Evolutionary conservation across 208 protist genomes (phyloP).

Genomic region (Leishmania braziliensis): DNA sequence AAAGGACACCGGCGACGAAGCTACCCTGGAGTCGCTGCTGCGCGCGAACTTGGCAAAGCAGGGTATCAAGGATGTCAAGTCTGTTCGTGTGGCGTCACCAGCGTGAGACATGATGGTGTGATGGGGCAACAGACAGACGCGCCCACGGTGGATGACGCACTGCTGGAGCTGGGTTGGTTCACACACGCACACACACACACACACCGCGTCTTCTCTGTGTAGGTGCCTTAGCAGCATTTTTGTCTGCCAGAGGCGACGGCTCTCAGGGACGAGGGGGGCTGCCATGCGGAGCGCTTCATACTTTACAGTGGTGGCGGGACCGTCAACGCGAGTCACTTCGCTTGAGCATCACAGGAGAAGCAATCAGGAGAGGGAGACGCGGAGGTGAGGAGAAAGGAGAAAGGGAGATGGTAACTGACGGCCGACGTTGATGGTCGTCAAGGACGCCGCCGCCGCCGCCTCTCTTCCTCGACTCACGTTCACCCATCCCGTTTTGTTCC

Average conservation of each 20-base stretch:
- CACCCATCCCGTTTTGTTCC: not conserved
- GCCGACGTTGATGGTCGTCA: not conserved
- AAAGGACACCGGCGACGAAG: slow-evolving; percentile 39
- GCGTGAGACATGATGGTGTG: not conserved
- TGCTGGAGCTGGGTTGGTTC: not conserved
- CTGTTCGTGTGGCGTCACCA: slow-evolving; percentile 39
- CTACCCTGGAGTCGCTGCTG: slow-evolving; percentile 54
- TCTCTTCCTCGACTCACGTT: not conserved
- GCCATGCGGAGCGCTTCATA: not conserved
- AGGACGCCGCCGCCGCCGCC: not conserved
- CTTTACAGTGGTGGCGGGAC: not conserved
- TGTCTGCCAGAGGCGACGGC: not conserved
- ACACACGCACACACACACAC: not conserved
- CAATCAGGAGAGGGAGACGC: not conserved
- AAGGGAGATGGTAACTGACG: not conserved
- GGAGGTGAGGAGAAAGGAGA: not conserved
- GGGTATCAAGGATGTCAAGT: slow-evolving; percentile 88
- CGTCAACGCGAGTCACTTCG: not conserved
- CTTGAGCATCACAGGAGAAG: not conserved
- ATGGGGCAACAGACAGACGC: not conserved
- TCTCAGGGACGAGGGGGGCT: not conserved
- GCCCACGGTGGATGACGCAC: not conserved
- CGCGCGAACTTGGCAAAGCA: slow-evolving; percentile 69
- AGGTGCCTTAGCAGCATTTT: not conserved
- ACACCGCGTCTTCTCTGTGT: not conserved